These are phyloP conservation scores for Fusarium palustre DNA, from an alignment of 2,329 filamentous ascomycete species.

Conservation along the genomic window DNA sequence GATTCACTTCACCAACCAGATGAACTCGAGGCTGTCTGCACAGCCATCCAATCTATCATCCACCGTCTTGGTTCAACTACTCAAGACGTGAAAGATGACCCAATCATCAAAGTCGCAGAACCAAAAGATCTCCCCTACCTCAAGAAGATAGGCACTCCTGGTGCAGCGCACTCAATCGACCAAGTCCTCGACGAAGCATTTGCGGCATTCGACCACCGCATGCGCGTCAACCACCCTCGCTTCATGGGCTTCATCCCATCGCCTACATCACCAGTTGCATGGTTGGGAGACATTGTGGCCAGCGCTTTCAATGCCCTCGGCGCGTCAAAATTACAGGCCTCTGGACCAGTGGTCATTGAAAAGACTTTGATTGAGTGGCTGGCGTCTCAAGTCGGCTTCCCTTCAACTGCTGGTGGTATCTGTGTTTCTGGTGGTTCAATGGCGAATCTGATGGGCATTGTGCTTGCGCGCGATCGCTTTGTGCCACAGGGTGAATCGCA, in stretches of 20 bases:
- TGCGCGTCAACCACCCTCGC: slow-evolving; percentile 31
- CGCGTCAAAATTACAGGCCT: slow-evolving; percentile 39
- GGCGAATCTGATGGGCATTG: slow-evolving; percentile 43
- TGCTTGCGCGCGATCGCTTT: slow-evolving; percentile 35
- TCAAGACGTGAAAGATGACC: slow-evolving; percentile 15
- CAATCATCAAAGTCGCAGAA: slow-evolving; percentile 31
- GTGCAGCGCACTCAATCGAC: slow-evolving; percentile 14
- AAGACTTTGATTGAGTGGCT: slow-evolving; percentile 45
- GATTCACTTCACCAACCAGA: neutral
- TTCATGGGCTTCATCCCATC: slow-evolving; percentile 44
- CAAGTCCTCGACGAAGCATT: slow-evolving; percentile 30
- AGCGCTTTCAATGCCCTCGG: slow-evolving; percentile 40
- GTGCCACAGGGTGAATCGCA: slow-evolving; percentile 22
- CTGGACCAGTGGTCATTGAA: slow-evolving; percentile 40
- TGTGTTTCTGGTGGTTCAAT: slow-evolving; percentile 46
- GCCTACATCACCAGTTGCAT: slow-evolving; percentile 38
- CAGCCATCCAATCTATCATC: slow-evolving; percentile 13
- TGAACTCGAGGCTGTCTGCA: slow-evolving; percentile 20
- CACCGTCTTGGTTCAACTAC: slow-evolving; percentile 13
- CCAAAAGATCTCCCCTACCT: slow-evolving; percentile 22
- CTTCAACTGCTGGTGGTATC: slow-evolving; percentile 34
- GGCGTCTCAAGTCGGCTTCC: slow-evolving; percentile 29
- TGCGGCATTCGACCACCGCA: slow-evolving; percentile 19
- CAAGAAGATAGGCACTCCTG: slow-evolving; percentile 17
- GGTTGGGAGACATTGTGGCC: slow-evolving; percentile 39